A percentile compares a stretch with the other conserved stretches of the same genome.
These are phyloP conservation scores for Arthrobotrys musiformis DNA, from an alignment of 2,329 filamentous ascomycete genomes.

Conservation along the genomic window DNA sequence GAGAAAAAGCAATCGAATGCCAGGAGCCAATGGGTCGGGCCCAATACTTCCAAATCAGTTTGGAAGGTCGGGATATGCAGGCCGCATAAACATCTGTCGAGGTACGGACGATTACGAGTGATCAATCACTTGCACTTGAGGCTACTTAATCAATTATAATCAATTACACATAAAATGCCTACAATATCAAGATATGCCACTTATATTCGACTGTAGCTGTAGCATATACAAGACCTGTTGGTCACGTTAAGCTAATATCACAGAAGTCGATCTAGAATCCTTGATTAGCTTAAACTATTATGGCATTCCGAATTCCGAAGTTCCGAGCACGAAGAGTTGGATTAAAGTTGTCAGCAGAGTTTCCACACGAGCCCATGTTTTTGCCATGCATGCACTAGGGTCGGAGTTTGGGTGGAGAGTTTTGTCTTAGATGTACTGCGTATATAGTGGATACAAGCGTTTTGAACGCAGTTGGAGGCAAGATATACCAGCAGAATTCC, in stretches of 20 bases:
- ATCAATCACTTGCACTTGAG: too few relatives aligned
- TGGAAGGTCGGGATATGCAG: too few relatives aligned
- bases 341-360: background rate
- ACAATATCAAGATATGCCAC: too few relatives aligned
- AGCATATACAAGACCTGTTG: too few relatives aligned
- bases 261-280: too few relatives aligned
- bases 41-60: background rate
- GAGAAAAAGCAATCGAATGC: conserved; percentile 14
- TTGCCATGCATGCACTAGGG: background rate
- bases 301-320: conserved; percentile 1
- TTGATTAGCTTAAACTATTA: background rate
- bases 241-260: too few relatives aligned
- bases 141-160: too few relatives aligned
- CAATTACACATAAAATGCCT: too few relatives aligned
- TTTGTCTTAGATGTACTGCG: background rate
- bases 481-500: background rate
- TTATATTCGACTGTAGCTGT: background rate
- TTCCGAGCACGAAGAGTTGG: background rate
- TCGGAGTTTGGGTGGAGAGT: background rate
- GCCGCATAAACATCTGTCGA: background rate
- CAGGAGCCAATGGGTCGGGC: background rate
- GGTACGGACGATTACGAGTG: too few relatives aligned
- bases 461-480: too few relatives aligned
- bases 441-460: too few relatives aligned
- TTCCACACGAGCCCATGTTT: background rate